Evolutionary conservation across 2,329 filamentous ascomycete genomes (phyloP).

Genomic region (Aspergillus hortae): DNA sequence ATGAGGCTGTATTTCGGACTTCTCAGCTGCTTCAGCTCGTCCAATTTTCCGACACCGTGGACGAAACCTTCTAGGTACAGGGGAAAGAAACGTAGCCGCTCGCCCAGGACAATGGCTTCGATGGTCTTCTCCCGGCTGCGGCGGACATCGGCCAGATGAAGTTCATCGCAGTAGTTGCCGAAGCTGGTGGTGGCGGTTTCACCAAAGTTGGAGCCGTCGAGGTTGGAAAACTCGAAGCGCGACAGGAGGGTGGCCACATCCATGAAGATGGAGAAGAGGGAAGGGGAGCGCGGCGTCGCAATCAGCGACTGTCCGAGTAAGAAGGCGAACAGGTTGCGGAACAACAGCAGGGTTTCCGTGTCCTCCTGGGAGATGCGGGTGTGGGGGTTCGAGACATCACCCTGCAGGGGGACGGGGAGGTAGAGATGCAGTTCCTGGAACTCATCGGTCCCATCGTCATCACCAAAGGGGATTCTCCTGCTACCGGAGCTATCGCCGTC

Average conservation of each 20-base stretch:
- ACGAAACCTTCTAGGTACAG: conserved; percentile 91
- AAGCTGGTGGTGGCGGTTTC: conserved; percentile 54
- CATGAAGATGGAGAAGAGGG: conserved; percentile 60
- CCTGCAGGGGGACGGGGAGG: conserved; percentile 55
- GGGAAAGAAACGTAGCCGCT: conserved; percentile 75
- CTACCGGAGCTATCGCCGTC: conserved; percentile 46
- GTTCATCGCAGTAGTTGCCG: conserved; percentile 67
- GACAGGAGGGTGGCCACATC: conserved; percentile 56
- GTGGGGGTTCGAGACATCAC: conserved; percentile 41
- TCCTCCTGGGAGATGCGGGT: conserved; percentile 44
- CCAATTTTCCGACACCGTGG: conserved; percentile 80
- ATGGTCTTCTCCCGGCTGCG: conserved; percentile 82
- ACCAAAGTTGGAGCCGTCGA: conserved; percentile 62
- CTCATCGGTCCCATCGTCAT: conserved; percentile 45
- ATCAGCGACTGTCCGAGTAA: conserved; percentile 60
- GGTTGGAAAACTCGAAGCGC: conserved; percentile 58
- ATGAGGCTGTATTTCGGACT: conserved; percentile 69
- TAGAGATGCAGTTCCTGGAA: conserved; percentile 51
- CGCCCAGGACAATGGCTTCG: conserved; percentile 83
- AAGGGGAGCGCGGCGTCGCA: conserved; percentile 53
- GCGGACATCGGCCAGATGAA: conserved; percentile 74
- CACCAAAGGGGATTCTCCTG: conserved; percentile 43
- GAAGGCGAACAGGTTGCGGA: conserved; percentile 63
- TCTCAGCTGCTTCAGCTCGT: conserved; percentile 67
- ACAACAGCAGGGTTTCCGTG: conserved; percentile 55